Evolutionary conservation across 2,329 filamentous ascomycete species (phyloP), one percentile per base, ranked within the genome.

Genomic region (Calonectria fujianensis): DNA sequence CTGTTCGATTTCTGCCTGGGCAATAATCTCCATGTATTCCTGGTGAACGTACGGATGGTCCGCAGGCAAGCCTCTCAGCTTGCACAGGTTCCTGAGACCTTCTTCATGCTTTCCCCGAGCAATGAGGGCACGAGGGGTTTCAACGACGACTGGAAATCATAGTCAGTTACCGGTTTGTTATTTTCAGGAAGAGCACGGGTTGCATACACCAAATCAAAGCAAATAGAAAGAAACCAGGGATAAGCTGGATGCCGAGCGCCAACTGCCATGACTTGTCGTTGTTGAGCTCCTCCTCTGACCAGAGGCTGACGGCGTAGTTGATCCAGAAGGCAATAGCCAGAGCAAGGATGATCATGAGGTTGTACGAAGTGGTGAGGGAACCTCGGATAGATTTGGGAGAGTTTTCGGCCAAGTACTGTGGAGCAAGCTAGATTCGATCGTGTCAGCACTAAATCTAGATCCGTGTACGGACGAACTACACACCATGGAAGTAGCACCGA

Each of bases 21-120:
- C 73, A 29, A 77, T 59, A 52, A 82, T 83, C 29, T 79, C 81
- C 31, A 76, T 77, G 69, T 82, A 80, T 74, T 87, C 86, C 29
- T 83, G 77, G 11, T 82, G 79, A 5, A 87, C 77, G 59, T 86
- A 86, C 0, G 82, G 82, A 72, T 87, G 84, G 29, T 85, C 82
- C 3, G 82, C 81, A 2, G 84, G 82, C 2, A 87, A 80, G 3
- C 83, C 82, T 35, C 86, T 81, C n/a, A 87, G 78, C 48, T 82
- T 84, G 77, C 82, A 84, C 4, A 87, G 80, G 35, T 84, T 85
- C 64, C 78, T 73, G 6, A 86, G 79, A 0, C 84, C 86, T 7
- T 82, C 45, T 29, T 85, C 84, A 11, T 80, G 73, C 65, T 84
- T 82, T 2, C 85, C 85, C 20, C 81, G 81, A 3, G 84, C 79